Evolutionary conservation across 345 rosid species (phyloP).

Genomic region (Gossypium rotundifolium): DNA sequence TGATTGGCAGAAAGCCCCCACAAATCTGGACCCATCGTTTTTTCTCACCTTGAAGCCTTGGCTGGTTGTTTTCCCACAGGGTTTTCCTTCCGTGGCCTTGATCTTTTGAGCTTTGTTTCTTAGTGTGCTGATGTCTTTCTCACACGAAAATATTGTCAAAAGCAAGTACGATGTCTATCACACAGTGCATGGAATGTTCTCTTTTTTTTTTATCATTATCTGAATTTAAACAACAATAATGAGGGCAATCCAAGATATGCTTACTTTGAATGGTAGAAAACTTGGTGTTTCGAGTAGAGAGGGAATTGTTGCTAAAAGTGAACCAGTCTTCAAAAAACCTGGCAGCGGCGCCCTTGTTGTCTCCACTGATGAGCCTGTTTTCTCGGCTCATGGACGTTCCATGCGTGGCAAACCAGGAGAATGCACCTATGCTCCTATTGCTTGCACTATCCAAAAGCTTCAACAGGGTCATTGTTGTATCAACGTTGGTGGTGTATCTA

Average conservation of each 20-base stretch:
- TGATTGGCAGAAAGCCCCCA: constrained; percentile 58
- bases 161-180: not conserved
- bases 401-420: constrained; percentile 57
- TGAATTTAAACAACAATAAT: not conserved
- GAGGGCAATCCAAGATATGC: not conserved
- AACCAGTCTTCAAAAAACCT: constrained; percentile 58
- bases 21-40: constrained; percentile 36
- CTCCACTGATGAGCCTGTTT: constrained; percentile 53
- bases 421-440: constrained; percentile 37
- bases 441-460: constrained; percentile 30
- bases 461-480: constrained; percentile 47
- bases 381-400: constrained; percentile 59
- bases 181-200: not conserved
- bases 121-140: constrained; percentile 13
- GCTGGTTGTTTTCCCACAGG: constrained; percentile 40
- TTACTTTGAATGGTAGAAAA: constrained; percentile 5
- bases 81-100: constrained; percentile 43
- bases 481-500: constrained; percentile 33
- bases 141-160: not conserved
- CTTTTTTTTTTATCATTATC: not conserved
- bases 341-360: constrained; percentile 64
- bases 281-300: not conserved
- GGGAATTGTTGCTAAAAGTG: constrained; percentile 15
- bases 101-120: constrained; percentile 24
- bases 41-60: constrained; percentile 47